phyloP scores from a whole-genome alignment of 495 filamentous ascomycete species.

The Xylaria grammica region DNA sequence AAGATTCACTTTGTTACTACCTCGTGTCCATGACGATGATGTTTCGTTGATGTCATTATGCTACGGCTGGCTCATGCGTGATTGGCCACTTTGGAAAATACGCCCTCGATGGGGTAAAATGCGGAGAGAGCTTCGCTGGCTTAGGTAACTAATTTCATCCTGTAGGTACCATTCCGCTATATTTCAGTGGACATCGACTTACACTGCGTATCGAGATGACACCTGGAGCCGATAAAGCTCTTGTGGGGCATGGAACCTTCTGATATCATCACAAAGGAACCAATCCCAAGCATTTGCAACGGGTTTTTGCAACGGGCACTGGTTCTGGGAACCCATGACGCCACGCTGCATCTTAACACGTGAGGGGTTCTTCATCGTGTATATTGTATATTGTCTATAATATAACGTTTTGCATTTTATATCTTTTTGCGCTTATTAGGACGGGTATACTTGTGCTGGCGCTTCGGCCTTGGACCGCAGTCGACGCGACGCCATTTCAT shows the following conservation, averaged over 20 bases:
- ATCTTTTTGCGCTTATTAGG: no score
- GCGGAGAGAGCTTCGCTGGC: conserved; percentile 6
- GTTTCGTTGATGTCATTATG: conserved; percentile 21
- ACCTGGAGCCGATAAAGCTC: not conserved
- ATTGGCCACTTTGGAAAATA: conserved; percentile 7
- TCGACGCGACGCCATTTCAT: no score
- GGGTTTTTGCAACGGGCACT: not conserved
- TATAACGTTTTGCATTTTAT: no score
- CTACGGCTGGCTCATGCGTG: not conserved
- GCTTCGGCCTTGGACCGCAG: no score
- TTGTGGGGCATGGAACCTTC: not conserved
- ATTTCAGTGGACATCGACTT: conserved; percentile 1
- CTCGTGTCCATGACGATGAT: conserved; percentile 5
- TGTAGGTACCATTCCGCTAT: conserved; percentile 5
- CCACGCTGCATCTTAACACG: conserved; percentile 14
- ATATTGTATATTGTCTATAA: no score
- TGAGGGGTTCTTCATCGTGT: conserved; percentile 5
- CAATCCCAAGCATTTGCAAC: not conserved
- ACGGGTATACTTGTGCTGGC: no score
- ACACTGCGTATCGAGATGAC: not conserved
- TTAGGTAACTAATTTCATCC: not conserved
- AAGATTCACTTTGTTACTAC: not conserved
- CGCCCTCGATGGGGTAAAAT: conserved; percentile 7
- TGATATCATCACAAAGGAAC: not conserved
- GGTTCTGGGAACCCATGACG: not conserved